These are phyloP conservation scores for Picochlorum sp. DNA, from an alignment of 139 green algal species.

Conservation along the genomic window DNA sequence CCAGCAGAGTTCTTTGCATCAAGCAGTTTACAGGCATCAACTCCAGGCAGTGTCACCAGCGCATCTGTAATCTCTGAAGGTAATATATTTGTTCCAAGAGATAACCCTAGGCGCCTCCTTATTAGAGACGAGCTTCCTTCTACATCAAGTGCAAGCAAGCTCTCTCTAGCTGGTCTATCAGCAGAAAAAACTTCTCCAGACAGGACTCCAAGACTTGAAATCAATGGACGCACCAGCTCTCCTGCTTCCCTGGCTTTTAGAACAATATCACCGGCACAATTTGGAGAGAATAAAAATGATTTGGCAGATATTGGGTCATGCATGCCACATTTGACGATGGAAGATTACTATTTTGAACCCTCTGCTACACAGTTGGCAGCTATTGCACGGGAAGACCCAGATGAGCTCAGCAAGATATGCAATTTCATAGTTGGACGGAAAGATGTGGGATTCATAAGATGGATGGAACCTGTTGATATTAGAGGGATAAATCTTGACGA, in stretches of 20 bases:
- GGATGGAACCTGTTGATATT: slow-evolving; percentile 71
- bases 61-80: slow-evolving; percentile 4
- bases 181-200: slow-evolving; percentile 1
- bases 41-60: background rate
- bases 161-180: background rate
- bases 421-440: slow-evolving; percentile 60
- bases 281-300: slow-evolving; percentile 1
- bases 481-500: slow-evolving; percentile 49
- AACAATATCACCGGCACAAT: background rate
- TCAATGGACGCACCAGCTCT: slow-evolving; percentile 13
- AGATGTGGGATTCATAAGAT: slow-evolving; percentile 60
- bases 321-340: slow-evolving; percentile 16
- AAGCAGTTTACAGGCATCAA: background rate
- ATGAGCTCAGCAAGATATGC: slow-evolving; percentile 25
- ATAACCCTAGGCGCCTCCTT: slow-evolving; percentile 76
- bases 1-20: slow-evolving; percentile 15
- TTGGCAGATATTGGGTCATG: slow-evolving; percentile 9
- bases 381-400: slow-evolving; percentile 38
- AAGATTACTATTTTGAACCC: slow-evolving; percentile 53
- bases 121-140: slow-evolving; percentile 53
- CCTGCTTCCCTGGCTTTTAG: background rate
- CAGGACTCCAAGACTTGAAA: background rate
- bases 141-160: slow-evolving; percentile 15
- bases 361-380: slow-evolving; percentile 36
- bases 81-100: slow-evolving; percentile 45